These are phyloP conservation scores for Coemansia sp. DNA, from an alignment of 192 early-diverging fungal genomes.

Conservation along the genomic window DNA sequence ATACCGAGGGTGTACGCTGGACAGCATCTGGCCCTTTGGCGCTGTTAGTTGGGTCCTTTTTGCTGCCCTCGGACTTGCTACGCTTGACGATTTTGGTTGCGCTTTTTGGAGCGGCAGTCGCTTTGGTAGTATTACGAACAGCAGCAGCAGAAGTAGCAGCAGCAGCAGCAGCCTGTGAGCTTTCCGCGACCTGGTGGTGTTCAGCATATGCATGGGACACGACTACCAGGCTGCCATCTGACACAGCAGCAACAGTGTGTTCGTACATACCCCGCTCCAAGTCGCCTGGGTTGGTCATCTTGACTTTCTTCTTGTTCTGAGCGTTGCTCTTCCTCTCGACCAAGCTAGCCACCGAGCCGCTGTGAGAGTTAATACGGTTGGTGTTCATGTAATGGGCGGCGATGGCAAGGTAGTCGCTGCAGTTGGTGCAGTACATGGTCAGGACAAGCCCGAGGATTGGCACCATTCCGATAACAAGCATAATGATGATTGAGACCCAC, in stretches of 20 bases:
- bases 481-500: slow-evolving; percentile 27
- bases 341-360: background rate
- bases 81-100: background rate
- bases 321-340: background rate
- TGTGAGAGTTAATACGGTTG: background rate
- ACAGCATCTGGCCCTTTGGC: background rate
- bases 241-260: background rate
- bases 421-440: slow-evolving; percentile 36
- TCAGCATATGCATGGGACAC: slow-evolving; percentile 1
- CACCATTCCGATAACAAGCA: slow-evolving; percentile 47
- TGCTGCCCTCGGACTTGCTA: background rate
- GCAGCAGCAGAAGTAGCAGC: background rate
- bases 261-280: slow-evolving; percentile 6
- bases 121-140: background rate
- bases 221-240: slow-evolving; percentile 1
- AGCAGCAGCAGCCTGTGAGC: background rate
- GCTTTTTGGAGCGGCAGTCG: background rate
- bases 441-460: slow-evolving; percentile 33
- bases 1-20: slow-evolving; percentile 26
- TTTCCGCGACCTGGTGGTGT: background rate
- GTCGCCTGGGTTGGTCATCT: background rate
- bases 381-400: slow-evolving; percentile 6
- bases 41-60: background rate
- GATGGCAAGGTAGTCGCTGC: slow-evolving; percentile 36
- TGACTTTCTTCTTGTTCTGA: background rate